Base-by-base conservation (phyloP, 257 asterid species). In the Parsonsia alboflavescens region DNA sequence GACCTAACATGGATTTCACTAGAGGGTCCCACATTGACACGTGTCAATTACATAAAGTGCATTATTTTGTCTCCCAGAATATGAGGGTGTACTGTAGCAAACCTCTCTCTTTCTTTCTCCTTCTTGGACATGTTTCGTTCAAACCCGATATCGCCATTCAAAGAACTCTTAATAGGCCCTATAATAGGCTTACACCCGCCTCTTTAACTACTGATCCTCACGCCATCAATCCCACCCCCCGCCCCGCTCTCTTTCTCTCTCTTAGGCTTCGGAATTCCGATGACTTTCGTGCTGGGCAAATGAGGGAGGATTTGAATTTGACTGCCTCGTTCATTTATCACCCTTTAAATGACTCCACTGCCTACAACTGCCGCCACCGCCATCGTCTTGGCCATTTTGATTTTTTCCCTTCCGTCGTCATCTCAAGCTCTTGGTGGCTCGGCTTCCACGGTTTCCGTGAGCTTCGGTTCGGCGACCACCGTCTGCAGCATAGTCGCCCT, bases 361-460 rank as follows among this genome's bases (percentile, higher is more conserved):
- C 63, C 56, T 6, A n/a, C 80, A 8, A 76, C 86, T 72, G 68
- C 78, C 75, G 22, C 86, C 83, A 58, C 78, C 78, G 21, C 76
- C 22, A 70, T 70, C 78, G 59, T 65, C 80, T 54, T 78, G 42
- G 46, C 80, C 82, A 17, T 68, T 45, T 15, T 82, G 62, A 1
- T 73, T 7, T 15, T 78, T 5, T 41, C 78, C 36, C 3, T 75
- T 19, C 82, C 82, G 9, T 78, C 79, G 2, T 67, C 86, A 30
- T 87, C 77, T 50, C 71, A 85, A 71, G 91, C 92, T 64, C 80
- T 92, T 24, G 96, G 93, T 39, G 90, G 90, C 81, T 78, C 93
- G 62, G 63, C 91, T 85, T 73, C 93, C 78, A 92, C 97, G 49
- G 76, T 93, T 52, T 94, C 98, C 77, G 85, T 86, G 9, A 85